Evolutionary conservation across 139 green algal genomes (phyloP).

Genomic region (Edaphochlamys debaryana): DNA sequence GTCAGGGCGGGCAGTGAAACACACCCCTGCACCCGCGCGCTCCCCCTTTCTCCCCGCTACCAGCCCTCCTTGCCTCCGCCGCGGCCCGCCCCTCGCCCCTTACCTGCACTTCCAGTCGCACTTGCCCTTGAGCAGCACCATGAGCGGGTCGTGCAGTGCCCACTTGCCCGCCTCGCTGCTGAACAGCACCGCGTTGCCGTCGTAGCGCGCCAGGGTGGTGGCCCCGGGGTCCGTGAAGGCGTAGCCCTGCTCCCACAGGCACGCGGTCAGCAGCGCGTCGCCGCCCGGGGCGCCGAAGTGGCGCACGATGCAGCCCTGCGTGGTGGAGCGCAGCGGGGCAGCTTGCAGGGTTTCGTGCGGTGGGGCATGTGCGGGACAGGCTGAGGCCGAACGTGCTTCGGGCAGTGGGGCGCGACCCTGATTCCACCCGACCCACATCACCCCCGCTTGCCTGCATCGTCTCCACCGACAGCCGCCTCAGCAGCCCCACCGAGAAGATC

Average conservation of each 20-base stretch:
- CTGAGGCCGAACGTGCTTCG: too few relatives aligned
- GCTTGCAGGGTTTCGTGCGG: too few relatives aligned
- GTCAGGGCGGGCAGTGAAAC: too few relatives aligned
- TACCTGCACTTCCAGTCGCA: slow-evolving; percentile 24
- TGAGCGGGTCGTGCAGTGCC: background rate
- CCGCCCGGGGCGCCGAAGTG: slow-evolving; percentile 1
- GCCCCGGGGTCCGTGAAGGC: slow-evolving; percentile 34
- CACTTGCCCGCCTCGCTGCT: slow-evolving; percentile 19
- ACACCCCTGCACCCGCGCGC: too few relatives aligned
- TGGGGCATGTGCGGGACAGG: too few relatives aligned
- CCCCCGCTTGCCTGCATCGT: too few relatives aligned
- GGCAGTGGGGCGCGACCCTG: too few relatives aligned
- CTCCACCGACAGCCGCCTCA: background rate
- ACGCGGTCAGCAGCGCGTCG: slow-evolving; percentile 23
- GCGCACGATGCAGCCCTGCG: background rate
- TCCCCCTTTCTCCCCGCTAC: too few relatives aligned
- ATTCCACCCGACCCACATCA: too few relatives aligned
- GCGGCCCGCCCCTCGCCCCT: too few relatives aligned
- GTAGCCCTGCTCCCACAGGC: slow-evolving; percentile 31
- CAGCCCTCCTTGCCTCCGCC: too few relatives aligned
- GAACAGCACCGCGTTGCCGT: slow-evolving; percentile 14
- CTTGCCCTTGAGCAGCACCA: slow-evolving; percentile 5
- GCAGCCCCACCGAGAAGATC: slow-evolving; percentile 33
- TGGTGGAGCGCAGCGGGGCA: too few relatives aligned
- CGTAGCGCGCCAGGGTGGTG: slow-evolving; percentile 1